Evolutionary conservation across 1,284 basidiomycete species (phyloP).

Genomic region (Irpex rosettiformis): DNA sequence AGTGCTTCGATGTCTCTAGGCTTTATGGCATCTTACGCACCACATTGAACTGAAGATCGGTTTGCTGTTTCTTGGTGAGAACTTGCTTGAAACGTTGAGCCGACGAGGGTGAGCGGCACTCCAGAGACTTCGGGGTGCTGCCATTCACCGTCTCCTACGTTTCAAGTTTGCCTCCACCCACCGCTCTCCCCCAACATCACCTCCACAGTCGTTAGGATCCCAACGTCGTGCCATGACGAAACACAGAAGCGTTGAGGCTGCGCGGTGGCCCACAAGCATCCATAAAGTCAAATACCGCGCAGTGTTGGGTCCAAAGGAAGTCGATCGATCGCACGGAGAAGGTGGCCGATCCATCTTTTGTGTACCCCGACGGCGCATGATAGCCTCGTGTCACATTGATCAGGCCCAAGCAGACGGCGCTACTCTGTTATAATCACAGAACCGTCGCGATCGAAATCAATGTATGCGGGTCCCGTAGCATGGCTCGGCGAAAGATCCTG

Average conservation of each 20-base stretch:
- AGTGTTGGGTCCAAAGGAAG: not conserved
- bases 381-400: slow-evolving; percentile 5
- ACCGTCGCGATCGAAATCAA: not conserved
- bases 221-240: not conserved
- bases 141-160: not conserved
- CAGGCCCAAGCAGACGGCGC: not conserved
- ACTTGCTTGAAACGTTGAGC: not conserved
- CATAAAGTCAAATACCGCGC: not conserved
- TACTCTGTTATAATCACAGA: slow-evolving; percentile 3
- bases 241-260: not conserved
- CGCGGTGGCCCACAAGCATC: not conserved
- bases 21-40: no score
- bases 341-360: not conserved
- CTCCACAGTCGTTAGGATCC: no score
- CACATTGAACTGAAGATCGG: no score
- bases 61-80: no score
- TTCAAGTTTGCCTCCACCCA: no score
- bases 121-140: not conserved
- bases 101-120: not conserved
- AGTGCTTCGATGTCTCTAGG: no score
- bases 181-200: no score
- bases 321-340: not conserved
- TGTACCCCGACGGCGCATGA: not conserved
- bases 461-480: not conserved
- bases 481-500: not conserved